Conservation (phyloP, 1,139 yeast species). For the Taphrina flavorubra region DNA sequence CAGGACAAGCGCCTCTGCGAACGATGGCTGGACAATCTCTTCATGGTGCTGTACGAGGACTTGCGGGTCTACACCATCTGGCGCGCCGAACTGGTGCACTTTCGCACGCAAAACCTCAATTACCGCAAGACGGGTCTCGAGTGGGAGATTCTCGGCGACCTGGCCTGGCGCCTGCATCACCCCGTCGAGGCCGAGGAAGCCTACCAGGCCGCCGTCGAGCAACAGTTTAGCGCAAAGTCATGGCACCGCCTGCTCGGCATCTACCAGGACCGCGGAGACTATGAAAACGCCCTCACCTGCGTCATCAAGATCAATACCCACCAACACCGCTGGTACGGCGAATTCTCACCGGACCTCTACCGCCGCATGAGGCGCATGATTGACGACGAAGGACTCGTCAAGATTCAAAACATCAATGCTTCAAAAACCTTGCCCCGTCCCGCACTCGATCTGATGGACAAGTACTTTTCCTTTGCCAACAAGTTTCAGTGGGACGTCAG, state of each 20-base stretch:
- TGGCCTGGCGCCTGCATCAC: conserved; percentile 79
- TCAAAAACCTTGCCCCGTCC: conserved; percentile 46
- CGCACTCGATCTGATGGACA: conserved; percentile 45
- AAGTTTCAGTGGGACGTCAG: conserved; percentile 45
- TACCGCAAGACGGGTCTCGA: conserved; percentile 82
- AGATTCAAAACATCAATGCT: conserved; percentile 46
- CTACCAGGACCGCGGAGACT: conserved; percentile 54
- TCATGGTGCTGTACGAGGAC: conserved; percentile 86
- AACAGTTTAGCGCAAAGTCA: conserved; percentile 82
- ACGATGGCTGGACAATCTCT: conserved; percentile 89
- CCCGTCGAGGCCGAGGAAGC: conserved; percentile 82
- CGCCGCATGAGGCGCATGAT: conserved; percentile 38
- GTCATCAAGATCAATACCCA: conserved; percentile 81
- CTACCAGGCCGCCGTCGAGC: conserved; percentile 70
- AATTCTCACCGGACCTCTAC: conserved; percentile 49
- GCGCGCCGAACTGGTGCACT: conserved; percentile 89
- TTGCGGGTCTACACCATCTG: conserved; percentile 82
- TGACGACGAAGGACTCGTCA: conserved; percentile 42
- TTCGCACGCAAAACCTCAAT: conserved; percentile 73
- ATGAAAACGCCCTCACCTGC: conserved; percentile 67
- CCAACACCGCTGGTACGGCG: conserved; percentile 97
- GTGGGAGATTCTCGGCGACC: conserved; percentile 89
- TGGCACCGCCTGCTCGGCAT: conserved; percentile 74
- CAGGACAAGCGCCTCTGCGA: conserved; percentile 85
- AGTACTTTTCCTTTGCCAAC: conserved; percentile 44